Conservation (phyloP, 208 protist species). For the Leishmania mexicana region DNA sequence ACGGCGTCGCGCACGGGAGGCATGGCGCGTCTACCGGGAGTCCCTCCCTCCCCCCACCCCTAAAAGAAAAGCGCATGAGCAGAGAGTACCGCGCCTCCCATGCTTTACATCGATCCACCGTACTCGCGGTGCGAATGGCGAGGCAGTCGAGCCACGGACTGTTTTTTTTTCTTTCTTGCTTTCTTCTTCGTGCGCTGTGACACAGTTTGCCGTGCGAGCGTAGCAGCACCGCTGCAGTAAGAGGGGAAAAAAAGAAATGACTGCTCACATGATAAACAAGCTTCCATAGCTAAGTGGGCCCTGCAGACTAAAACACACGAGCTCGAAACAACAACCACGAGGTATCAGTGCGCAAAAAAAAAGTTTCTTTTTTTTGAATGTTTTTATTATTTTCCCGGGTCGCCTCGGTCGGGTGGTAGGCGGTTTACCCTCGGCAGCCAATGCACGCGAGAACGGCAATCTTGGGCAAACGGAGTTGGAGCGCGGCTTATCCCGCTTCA, state of each 20-base stretch:
- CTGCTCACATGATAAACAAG: not conserved
- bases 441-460: conserved; percentile 33
- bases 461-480: conserved; percentile 72
- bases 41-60: no score
- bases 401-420: not conserved
- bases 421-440: not conserved
- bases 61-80: not conserved
- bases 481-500: conserved; percentile 77
- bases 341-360: not conserved
- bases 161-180: not conserved
- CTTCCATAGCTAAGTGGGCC: not conserved
- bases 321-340: not conserved
- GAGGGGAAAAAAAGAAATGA: not conserved
- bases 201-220: not conserved
- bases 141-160: not conserved
- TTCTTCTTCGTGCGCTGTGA: not conserved
- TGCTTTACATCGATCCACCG: not conserved
- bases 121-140: not conserved
- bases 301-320: not conserved
- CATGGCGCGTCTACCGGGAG: not conserved
- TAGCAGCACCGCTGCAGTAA: not conserved
- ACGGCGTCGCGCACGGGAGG: not conserved
- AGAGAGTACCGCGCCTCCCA: not conserved
- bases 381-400: not conserved
- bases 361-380: not conserved